These are phyloP conservation scores for Termitomyces sp. DNA, from an alignment of 768 basidiomycete species.

Conservation along the genomic window DNA sequence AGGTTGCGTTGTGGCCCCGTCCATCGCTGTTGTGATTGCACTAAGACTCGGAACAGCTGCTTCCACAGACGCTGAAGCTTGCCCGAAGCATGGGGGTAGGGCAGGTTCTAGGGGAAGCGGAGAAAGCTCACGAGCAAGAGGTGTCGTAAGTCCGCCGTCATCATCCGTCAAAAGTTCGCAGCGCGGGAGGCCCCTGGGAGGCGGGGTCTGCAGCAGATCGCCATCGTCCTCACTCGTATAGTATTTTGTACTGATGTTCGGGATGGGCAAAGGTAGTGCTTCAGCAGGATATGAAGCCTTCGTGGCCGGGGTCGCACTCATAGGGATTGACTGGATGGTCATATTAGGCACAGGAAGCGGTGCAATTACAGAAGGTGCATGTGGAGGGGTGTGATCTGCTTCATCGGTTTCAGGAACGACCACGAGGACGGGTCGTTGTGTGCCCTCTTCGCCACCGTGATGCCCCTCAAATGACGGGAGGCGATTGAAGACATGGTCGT, in stretches of 20 bases:
- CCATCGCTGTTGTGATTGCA: background rate
- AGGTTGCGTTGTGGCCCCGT: slow-evolving; percentile 2
- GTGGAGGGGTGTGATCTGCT: background rate
- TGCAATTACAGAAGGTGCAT: slow-evolving; percentile 13
- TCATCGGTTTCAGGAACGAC: background rate
- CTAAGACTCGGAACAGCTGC: background rate
- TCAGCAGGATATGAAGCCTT: background rate
- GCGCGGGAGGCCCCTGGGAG: slow-evolving; percentile 5
- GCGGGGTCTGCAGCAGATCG: slow-evolving; percentile 10
- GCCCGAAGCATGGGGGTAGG: slow-evolving; percentile 9
- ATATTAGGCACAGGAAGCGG: slow-evolving; percentile 18
- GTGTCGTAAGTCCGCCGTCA: slow-evolving; percentile 19
- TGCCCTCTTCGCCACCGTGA: slow-evolving; percentile 9
- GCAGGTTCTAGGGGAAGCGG: slow-evolving; percentile 9
- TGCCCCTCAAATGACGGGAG: slow-evolving; percentile 18
- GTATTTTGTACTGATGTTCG: slow-evolving; percentile 17
- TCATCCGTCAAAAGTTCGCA: slow-evolving; percentile 13
- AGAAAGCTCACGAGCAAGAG: slow-evolving; percentile 16
- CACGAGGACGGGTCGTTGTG: background rate
- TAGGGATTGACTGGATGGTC: slow-evolving; percentile 8
- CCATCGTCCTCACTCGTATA: slow-evolving; percentile 10
- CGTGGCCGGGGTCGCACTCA: background rate
- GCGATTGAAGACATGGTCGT: slow-evolving; percentile 13
- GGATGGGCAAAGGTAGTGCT: slow-evolving; percentile 20
- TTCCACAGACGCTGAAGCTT: background rate